These are phyloP conservation scores for Russula vinacea DNA, from an alignment of 768 basidiomycete species.

Conservation along the genomic window DNA sequence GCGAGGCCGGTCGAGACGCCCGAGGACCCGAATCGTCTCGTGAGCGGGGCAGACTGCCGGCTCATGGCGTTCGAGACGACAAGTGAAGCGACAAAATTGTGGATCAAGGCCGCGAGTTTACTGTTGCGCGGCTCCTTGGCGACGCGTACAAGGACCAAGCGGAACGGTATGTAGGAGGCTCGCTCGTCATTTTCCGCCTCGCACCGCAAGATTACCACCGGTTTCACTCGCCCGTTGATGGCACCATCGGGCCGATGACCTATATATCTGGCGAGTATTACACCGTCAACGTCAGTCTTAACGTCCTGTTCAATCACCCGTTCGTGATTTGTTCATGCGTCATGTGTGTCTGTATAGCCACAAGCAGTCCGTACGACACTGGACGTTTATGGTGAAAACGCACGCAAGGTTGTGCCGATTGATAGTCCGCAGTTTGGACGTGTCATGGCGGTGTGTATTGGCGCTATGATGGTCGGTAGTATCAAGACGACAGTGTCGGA, in stretches of 20 bases:
- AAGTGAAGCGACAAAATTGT: conserved; percentile 78
- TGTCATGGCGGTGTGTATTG: conserved; percentile 89
- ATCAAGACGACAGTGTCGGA: conserved; percentile 86
- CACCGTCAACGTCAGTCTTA: conserved; percentile 78
- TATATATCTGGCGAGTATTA: conserved; percentile 91
- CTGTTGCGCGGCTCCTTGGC: conserved; percentile 73
- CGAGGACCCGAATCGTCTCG: conserved; percentile 71
- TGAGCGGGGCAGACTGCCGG: conserved; percentile 94
- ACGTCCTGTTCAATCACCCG: neutral
- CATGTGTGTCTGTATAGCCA: conserved; percentile 46
- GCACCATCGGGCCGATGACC: conserved; percentile 76
- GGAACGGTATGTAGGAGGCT: conserved; percentile 73
- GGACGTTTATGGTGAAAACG: conserved; percentile 95
- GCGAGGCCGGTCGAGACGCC: conserved; percentile 74
- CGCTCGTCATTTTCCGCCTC: conserved; percentile 83
- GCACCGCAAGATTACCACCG: conserved; percentile 97
- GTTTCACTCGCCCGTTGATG: conserved; percentile 86
- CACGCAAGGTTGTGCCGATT: conserved; percentile 87
- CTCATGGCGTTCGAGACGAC: conserved; percentile 91
- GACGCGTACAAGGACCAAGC: conserved; percentile 68
- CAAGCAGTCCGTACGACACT: conserved; percentile 89
- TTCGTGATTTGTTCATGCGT: neutral
- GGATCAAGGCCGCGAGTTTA: conserved; percentile 98
- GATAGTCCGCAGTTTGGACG: conserved; percentile 85
- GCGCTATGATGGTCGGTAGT: conserved; percentile 94